Evolutionary conservation across 306 rosid species (phyloP).

Genomic region (Cicer judaicum): DNA sequence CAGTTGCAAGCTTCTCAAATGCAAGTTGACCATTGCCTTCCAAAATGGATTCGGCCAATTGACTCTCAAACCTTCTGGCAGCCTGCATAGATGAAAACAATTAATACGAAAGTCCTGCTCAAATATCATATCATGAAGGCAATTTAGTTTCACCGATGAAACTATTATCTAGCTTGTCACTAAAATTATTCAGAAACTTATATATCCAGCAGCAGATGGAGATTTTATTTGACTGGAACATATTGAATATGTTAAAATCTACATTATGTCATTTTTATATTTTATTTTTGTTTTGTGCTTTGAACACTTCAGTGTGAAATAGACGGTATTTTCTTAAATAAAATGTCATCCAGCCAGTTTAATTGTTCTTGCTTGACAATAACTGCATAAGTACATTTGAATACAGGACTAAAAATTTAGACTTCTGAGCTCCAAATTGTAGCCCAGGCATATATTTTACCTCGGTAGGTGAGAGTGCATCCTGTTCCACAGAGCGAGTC

Average conservation of each 20-base stretch:
- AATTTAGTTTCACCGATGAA: constrained; percentile 30
- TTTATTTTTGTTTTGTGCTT: not conserved
- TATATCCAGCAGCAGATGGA: not conserved
- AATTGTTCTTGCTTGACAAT: too few species aligned
- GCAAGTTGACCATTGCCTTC: constrained; percentile 91
- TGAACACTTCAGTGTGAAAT: not conserved
- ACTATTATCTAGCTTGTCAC: not conserved
- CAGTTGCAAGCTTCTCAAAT: constrained; percentile 85
- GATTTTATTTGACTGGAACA: not conserved
- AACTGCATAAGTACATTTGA: too few species aligned
- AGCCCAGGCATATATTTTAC: constrained; percentile 45
- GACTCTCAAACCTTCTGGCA: constrained; percentile 89
- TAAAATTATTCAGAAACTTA: not conserved
- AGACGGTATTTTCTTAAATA: not conserved
- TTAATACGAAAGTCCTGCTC: constrained; percentile 14
- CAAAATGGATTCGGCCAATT: constrained; percentile 86
- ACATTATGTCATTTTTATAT: not conserved
- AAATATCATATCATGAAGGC: constrained; percentile 25
- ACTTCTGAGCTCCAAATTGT: constrained; percentile 13
- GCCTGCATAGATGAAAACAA: constrained; percentile 60
- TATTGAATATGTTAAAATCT: not conserved
- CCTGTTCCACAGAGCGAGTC: constrained; percentile 90
- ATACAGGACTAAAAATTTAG: too few species aligned
- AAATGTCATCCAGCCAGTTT: too few species aligned
- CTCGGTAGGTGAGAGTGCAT: constrained; percentile 84